Conservation (phyloP, 148 eudicot species). For the Simmondsia chinensis region DNA sequence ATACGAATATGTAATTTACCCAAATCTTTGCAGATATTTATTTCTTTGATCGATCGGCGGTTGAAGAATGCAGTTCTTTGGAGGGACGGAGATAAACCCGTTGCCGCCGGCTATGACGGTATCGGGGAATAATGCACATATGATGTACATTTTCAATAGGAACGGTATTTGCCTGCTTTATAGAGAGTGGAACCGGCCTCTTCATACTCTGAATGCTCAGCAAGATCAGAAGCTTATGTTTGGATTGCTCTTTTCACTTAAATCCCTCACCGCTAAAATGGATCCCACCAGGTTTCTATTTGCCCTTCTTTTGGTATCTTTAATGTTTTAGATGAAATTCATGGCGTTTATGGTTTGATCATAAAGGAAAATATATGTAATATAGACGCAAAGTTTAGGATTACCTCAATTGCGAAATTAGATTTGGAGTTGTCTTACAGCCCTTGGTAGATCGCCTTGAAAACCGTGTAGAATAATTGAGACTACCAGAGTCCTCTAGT, state of each 20-base stretch:
- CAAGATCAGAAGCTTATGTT: conserved; percentile 97
- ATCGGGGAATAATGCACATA: conserved; percentile 76
- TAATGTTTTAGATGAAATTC: too few relatives aligned
- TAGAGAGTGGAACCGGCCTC: conserved; percentile 87
- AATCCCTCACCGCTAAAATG: conserved; percentile 90
- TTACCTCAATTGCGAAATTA: too few relatives aligned
- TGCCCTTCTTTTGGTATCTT: not conserved
- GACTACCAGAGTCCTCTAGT: too few relatives aligned
- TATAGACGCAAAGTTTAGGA: too few relatives aligned
- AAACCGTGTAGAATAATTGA: too few relatives aligned
- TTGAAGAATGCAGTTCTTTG: conserved; percentile 75
- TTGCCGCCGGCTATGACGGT: conserved; percentile 83
- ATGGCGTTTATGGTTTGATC: too few relatives aligned
- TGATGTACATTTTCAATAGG: conserved; percentile 80
- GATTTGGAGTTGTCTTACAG: too few relatives aligned
- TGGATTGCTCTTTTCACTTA: conserved; percentile 82
- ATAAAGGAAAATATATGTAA: too few relatives aligned
- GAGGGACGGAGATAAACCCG: conserved; percentile 83
- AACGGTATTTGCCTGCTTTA: conserved; percentile 78
- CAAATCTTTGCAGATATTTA: too few relatives aligned
- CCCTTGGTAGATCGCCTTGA: too few relatives aligned
- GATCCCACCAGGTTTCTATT: conserved; percentile 64
- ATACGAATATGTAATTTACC: too few relatives aligned
- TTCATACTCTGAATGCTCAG: conserved; percentile 52
- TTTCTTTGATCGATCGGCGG: too few relatives aligned